These are phyloP conservation scores for Trichoderma reesei DNA, from an alignment of 495 filamentous ascomycete species.

Conservation along the genomic window DNA sequence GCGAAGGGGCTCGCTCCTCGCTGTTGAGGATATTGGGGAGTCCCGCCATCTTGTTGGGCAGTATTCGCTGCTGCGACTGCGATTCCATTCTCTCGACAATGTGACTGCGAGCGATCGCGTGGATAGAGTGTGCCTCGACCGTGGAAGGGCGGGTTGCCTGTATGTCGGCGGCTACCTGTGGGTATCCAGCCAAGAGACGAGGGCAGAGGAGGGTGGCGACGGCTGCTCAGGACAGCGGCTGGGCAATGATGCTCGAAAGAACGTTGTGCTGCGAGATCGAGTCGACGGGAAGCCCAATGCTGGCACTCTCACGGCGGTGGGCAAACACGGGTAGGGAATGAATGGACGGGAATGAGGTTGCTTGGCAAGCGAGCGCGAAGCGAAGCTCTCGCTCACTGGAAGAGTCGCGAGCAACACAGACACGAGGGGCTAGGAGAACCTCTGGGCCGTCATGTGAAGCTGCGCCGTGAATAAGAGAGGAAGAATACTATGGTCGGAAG, in stretches of 20 bases:
- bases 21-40: conserved; percentile 8
- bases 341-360: background rate
- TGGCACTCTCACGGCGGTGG: background rate
- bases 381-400: conserved; percentile 4
- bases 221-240: background rate
- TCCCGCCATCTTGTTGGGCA: conserved; percentile 7
- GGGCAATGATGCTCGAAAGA: background rate
- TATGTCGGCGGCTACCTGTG: background rate
- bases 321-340: conserved; percentile 7
- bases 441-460: background rate
- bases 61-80: background rate
- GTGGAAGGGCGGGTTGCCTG: background rate
- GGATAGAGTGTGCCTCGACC: background rate
- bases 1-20: conserved; percentile 6
- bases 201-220: background rate
- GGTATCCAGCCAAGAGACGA: background rate
- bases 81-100: conserved; percentile 1
- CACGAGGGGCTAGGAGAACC: background rate
- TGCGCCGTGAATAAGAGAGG: background rate
- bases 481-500: background rate
- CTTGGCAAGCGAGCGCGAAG: conserved; percentile 8
- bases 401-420: conserved; percentile 6
- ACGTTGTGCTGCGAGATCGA: background rate
- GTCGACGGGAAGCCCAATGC: conserved; percentile 1
- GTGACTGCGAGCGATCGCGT: background rate